Conservation (phyloP, 306 rosid species). For the Dalbergia cultrata region DNA sequence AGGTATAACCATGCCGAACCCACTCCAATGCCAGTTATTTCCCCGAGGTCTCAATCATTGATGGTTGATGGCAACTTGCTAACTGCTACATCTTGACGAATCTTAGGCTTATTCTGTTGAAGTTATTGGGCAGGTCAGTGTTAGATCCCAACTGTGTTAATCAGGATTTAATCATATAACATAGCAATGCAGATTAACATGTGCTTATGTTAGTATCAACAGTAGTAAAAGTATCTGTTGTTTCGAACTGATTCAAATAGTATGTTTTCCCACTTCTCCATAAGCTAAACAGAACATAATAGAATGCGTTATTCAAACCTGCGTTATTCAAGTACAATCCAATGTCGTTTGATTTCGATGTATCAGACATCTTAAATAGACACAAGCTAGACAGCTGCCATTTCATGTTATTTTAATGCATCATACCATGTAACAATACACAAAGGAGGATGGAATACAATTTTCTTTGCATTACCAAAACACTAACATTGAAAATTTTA, state of each 20-base stretch:
- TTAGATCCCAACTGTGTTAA: conserved; percentile 41
- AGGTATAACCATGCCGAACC: conserved; percentile 46
- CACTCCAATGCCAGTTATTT: conserved; percentile 59
- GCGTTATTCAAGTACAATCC: too few relatives aligned
- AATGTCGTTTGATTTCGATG: conserved; percentile 8
- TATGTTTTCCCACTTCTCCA: conserved; percentile 2
- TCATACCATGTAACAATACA: conserved; percentile 24
- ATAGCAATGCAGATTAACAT: conserved; percentile 30
- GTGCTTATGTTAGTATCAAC: conserved; percentile 1
- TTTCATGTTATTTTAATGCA: conserved; percentile 20
- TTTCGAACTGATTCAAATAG: neutral
- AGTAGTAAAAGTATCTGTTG: neutral
- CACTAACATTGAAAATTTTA: neutral
- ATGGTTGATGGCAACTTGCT: conserved; percentile 55
- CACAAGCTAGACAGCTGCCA: conserved; percentile 11
- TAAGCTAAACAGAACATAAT: neutral
- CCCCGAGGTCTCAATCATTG: conserved; percentile 59
- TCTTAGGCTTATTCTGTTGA: conserved; percentile 56
- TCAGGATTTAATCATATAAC: conserved; percentile 42
- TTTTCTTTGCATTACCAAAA: conserved; percentile 12
- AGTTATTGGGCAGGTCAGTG: conserved; percentile 51
- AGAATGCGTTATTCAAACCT: conserved; percentile 1
- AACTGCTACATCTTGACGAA: conserved; percentile 47
- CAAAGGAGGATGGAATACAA: neutral
- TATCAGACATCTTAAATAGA: conserved; percentile 17